These are phyloP conservation scores for Cytospora paraplurivora DNA, from an alignment of 2,329 filamentous ascomycete genomes.

Conservation along the genomic window DNA sequence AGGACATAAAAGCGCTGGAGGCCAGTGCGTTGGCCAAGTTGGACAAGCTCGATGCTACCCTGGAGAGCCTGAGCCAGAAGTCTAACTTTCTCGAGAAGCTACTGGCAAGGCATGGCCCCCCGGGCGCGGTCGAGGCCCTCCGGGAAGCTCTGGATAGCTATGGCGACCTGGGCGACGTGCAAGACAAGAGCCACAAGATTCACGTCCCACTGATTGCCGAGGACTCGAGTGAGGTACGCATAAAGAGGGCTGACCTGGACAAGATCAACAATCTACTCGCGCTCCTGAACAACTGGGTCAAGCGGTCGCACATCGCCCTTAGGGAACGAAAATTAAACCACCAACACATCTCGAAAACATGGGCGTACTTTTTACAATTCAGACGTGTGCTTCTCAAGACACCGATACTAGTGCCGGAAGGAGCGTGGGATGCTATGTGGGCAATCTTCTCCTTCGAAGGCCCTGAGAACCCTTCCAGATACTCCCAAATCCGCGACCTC, in stretches of 20 bases:
- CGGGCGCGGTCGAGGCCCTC: slow-evolving; percentile 24
- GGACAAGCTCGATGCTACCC: slow-evolving; percentile 29
- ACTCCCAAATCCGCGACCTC: slow-evolving; percentile 63
- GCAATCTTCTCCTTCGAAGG: slow-evolving; percentile 57
- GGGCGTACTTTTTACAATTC: slow-evolving; percentile 53
- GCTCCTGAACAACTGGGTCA: slow-evolving; percentile 36
- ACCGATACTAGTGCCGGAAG: slow-evolving; percentile 58
- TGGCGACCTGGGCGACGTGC: not conserved
- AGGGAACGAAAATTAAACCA: slow-evolving; percentile 37
- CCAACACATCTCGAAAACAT: slow-evolving; percentile 41
- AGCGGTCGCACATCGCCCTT: slow-evolving; percentile 40
- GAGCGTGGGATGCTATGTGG: slow-evolving; percentile 70
- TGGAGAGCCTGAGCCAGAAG: slow-evolving; percentile 16
- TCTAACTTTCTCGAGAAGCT: slow-evolving; percentile 17
- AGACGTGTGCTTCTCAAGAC: slow-evolving; percentile 46
- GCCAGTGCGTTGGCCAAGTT: slow-evolving; percentile 62
- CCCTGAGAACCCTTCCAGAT: slow-evolving; percentile 54
- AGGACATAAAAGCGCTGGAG: slow-evolving; percentile 69
- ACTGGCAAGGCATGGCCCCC: slow-evolving; percentile 24
- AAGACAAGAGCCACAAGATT: not conserved
- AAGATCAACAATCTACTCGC: slow-evolving; percentile 29
- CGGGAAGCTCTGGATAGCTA: slow-evolving; percentile 21
- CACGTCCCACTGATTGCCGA: slow-evolving; percentile 9
- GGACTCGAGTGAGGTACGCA: not conserved
- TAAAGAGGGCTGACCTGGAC: slow-evolving; percentile 21